Percentiles rank a stretch among this genome's conserved stretches.
phyloP scores from a whole-genome alignment of 2,329 filamentous ascomycete species.

The Aspergillus phoenicis region DNA sequence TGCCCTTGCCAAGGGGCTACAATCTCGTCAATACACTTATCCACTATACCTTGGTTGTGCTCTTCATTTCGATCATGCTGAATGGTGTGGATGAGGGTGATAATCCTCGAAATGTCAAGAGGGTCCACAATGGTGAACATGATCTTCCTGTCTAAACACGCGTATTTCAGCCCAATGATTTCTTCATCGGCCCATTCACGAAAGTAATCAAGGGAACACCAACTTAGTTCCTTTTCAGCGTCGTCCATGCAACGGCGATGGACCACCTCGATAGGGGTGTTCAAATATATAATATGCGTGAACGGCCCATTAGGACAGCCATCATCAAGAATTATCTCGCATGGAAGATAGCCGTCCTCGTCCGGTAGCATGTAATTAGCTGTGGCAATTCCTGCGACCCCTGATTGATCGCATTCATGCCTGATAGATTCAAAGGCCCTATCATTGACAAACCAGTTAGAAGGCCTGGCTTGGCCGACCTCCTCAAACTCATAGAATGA shows the following conservation, averaged over 20 bases:
- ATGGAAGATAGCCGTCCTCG: no score
- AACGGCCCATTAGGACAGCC: no score
- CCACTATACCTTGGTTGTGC: constrained; percentile 37
- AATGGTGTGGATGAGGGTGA: constrained; percentile 36
- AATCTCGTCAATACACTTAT: no score
- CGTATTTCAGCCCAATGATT: constrained; percentile 42
- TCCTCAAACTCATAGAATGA: not conserved
- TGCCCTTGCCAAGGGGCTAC: no score
- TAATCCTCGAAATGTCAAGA: not conserved
- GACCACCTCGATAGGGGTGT: no score
- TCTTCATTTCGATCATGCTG: constrained; percentile 37
- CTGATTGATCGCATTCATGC: no score
- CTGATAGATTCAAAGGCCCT: constrained; percentile 28
- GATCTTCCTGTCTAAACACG: constrained; percentile 52
- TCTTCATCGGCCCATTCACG: constrained; percentile 55
- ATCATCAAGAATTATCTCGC: no score
- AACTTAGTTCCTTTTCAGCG: constrained; percentile 36
- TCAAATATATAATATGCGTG: no score
- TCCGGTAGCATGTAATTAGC: no score
- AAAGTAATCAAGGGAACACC: constrained; percentile 43
- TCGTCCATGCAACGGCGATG: constrained; percentile 34
- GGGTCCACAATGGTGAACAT: constrained; percentile 43
- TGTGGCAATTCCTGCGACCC: no score
- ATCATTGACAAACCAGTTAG: not conserved
- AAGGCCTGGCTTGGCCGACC: not conserved